phyloP scores from a whole-genome alignment of 345 rosid genomes.

The Rhizophora apiculata region DNA sequence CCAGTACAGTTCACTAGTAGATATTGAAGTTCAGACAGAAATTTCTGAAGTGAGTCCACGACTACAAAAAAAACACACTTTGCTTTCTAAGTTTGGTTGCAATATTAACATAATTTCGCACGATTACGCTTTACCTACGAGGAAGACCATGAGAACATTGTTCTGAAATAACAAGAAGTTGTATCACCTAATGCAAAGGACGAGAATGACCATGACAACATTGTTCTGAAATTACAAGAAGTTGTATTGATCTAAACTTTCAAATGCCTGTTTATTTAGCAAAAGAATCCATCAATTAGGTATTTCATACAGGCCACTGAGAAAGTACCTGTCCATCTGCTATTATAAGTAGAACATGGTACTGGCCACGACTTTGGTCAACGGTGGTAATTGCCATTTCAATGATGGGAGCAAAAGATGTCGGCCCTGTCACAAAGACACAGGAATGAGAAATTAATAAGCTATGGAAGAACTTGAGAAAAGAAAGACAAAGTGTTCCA shows the following conservation, averaged over 20 bases:
- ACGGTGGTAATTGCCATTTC: constrained; percentile 96
- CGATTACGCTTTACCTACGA: background rate
- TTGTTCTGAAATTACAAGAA: background rate
- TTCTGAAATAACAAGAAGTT: background rate
- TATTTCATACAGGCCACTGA: background rate
- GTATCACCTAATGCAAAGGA: background rate
- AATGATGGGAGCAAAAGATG: constrained; percentile 94
- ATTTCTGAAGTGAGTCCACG: background rate
- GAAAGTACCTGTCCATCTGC: constrained; percentile 95
- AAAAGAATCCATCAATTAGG: background rate
- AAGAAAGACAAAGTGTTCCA: background rate
- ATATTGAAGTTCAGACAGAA: background rate
- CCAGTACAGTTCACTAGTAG: background rate
- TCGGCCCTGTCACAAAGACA: constrained; percentile 58
- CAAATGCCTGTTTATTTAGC: background rate
- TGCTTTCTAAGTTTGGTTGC: background rate
- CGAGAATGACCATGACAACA: background rate
- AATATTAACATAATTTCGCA: background rate
- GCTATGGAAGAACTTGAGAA: background rate
- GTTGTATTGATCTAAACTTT: background rate
- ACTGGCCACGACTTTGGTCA: constrained; percentile 85
- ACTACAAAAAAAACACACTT: background rate
- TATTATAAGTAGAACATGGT: constrained; percentile 85
- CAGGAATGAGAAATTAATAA: background rate
- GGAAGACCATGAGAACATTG: background rate